Percentiles rank a stretch among this genome's conserved stretches.
Conservation (phyloP, 139 green algal genomes). For the Pedinophyceae sp. region DNA sequence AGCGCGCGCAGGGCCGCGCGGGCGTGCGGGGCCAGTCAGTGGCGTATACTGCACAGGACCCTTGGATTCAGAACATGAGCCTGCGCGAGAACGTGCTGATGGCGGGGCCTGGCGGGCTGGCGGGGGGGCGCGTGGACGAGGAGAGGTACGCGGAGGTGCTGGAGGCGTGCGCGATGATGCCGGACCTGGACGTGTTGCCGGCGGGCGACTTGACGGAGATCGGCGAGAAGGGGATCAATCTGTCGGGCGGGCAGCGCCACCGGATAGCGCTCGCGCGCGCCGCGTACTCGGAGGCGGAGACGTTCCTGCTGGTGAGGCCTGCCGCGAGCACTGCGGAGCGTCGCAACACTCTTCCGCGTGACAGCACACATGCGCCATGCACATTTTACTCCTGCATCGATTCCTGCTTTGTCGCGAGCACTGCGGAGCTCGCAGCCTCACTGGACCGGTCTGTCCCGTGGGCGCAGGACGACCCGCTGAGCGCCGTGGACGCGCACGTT, state of each 20-base stretch:
- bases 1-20: too few species aligned
- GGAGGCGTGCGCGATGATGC: slow-evolving; percentile 32
- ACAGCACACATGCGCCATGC: too few species aligned
- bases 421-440: too few species aligned
- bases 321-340: too few species aligned
- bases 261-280: slow-evolving; percentile 65
- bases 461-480: slow-evolving; percentile 73
- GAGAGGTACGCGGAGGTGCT: slow-evolving; percentile 21
- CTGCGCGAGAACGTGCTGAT: slow-evolving; percentile 6
- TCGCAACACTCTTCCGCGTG: too few species aligned
- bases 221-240: slow-evolving; percentile 75
- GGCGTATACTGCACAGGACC: slow-evolving; percentile 5
- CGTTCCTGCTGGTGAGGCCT: slow-evolving; percentile 64
- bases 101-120: too few species aligned
- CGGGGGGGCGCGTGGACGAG: slow-evolving; percentile 37
- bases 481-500: slow-evolving; percentile 7
- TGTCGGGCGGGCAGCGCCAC: slow-evolving; percentile 56
- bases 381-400: too few species aligned
- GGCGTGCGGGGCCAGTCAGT: too few species aligned
- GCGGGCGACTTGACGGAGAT: slow-evolving; percentile 68
- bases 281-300: slow-evolving; percentile 36
- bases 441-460: too few species aligned
- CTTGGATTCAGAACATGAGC: slow-evolving; percentile 8
- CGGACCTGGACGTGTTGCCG: slow-evolving; percentile 52
- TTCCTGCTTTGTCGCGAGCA: too few species aligned